Base-by-base conservation (phyloP, 1,284 basidiomycete species). In the Sutorius eximius region DNA sequence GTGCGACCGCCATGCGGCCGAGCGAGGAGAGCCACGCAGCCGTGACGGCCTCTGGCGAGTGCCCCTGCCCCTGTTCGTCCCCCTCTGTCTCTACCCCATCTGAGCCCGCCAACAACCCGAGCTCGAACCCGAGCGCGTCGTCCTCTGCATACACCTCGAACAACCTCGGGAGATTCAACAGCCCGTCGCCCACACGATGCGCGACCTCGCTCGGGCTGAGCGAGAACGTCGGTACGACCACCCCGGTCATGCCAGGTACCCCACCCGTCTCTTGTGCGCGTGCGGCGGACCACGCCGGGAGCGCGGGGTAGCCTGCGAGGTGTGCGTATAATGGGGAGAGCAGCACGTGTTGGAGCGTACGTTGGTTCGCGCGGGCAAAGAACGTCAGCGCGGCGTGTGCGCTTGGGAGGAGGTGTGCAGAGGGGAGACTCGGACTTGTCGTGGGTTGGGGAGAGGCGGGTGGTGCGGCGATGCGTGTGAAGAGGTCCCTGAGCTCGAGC, bases 71-170 rank as follows among this genome's bases (percentile, higher is more conserved):
- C 29, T 77, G 65, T 12, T 55, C 51, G 11, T 45, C 55, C 33
- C 16, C 15, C 12, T 45, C 52, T 11, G 5, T 20, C 15, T 40
- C 58, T 9, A 2, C 32, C 29, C 55, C 47, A 1, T 56, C 55
- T 3, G 40, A 15, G 0, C 41, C 51, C n/a, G 12, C 50, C 27
- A 70, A 30, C 36, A 70, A 38, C n/a, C 87, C 71, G 16, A 83
- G 73, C n/a, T 89, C 92, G 72, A 93, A 96, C 1, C 86, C 84
- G n/a, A 97, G 79, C 11, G 91, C 91, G 60, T 92, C 90, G 69
- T 98, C 95, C 51, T 91, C 88, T 5, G 91, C 93, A 66, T 97
- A 95, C 16, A 95, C 89, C 70, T 98, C 95, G 68, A 99, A 96
- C 20, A 98, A 76, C 47, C 95, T 77, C 1, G 96, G 93, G 6